Conservation (phyloP, 2,329 filamentous ascomycete genomes). For the Penicillium glabrum region DNA sequence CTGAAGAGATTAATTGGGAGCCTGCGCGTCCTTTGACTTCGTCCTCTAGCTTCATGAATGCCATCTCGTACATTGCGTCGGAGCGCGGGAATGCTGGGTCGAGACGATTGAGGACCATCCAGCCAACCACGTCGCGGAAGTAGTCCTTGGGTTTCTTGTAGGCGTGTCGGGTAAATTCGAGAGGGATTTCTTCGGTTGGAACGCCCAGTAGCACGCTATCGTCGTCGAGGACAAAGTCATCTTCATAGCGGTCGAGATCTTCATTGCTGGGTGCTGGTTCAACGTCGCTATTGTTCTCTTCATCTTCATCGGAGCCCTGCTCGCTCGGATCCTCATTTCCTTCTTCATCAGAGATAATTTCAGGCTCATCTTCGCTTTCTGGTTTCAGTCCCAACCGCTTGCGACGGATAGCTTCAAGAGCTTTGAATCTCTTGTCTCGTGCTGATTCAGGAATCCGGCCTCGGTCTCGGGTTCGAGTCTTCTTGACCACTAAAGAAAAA, state of each 20-base stretch:
- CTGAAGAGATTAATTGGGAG: constrained; percentile 70
- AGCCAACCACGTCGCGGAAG: constrained; percentile 73
- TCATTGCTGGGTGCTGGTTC: constrained; percentile 36
- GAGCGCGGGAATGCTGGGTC: constrained; percentile 67
- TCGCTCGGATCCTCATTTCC: constrained; percentile 17
- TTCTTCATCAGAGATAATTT: constrained; percentile 5
- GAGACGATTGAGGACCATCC: constrained; percentile 77
- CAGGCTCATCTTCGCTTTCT: constrained; percentile 19
- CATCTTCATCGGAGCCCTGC: constrained; percentile 3
- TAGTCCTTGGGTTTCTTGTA: constrained; percentile 69
- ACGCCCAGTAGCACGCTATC: constrained; percentile 61
- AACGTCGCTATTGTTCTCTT: constrained; percentile 29
- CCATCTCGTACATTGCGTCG: constrained; percentile 65
- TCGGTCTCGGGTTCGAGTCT: constrained; percentile 43
- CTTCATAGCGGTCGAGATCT: constrained; percentile 57
- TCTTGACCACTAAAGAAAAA: constrained; percentile 30
- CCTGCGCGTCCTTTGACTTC: constrained; percentile 67
- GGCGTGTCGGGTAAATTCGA: constrained; percentile 67
- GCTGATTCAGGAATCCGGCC: constrained; percentile 40
- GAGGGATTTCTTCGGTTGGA: constrained; percentile 59
- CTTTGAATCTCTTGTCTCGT: constrained; percentile 38
- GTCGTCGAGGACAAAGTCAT: constrained; percentile 66
- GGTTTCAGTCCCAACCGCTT: constrained; percentile 43
- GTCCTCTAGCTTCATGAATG: constrained; percentile 70
- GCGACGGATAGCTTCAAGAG: constrained; percentile 45